Percentiles rank a stretch among this genome's conserved stretches.
Evolutionary conservation across 106 monocot genomes (phyloP).

Genomic region (Agapanthus africanus): DNA sequence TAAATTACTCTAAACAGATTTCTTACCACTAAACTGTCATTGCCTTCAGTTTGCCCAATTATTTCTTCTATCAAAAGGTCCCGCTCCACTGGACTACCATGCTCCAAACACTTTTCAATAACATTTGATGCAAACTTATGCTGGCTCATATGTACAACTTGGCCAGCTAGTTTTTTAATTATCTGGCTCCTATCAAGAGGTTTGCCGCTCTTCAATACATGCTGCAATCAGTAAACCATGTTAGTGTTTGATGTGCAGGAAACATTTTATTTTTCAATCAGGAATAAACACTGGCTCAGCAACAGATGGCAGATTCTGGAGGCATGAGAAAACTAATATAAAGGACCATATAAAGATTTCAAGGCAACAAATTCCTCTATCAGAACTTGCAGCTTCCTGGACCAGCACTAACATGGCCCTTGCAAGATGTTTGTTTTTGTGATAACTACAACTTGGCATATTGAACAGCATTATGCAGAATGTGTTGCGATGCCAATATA

Average conservation of each 20-base stretch:
- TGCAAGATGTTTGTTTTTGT: no score
- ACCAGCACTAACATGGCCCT: no score
- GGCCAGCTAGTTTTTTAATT: slow-evolving; percentile 74
- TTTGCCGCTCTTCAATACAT: slow-evolving; percentile 63
- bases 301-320: no score
- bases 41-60: slow-evolving; percentile 84
- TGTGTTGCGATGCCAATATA: no score
- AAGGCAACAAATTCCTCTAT: slow-evolving; percentile 57
- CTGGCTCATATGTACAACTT: slow-evolving; percentile 92
- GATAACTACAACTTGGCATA: no score
- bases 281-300: no score
- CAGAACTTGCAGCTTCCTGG: no score
- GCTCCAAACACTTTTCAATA: slow-evolving; percentile 80
- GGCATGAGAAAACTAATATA: no score
- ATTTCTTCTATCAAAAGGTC: slow-evolving; percentile 69
- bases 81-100: slow-evolving; percentile 51
- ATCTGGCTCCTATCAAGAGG: slow-evolving; percentile 65
- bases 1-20: no score
- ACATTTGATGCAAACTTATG: slow-evolving; percentile 97
- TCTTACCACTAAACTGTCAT: slow-evolving; percentile 83
- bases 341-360: no score
- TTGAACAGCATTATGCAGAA: no score
- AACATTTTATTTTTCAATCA: slow-evolving; percentile 69
- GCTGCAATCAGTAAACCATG: slow-evolving; percentile 22
- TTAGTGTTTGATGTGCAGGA: slow-evolving; percentile 31